Evolutionary conservation across 768 basidiomycete genomes (phyloP), one percentile per base, ranked within the genome.

Genomic region (Calocybe gangraenosa): DNA sequence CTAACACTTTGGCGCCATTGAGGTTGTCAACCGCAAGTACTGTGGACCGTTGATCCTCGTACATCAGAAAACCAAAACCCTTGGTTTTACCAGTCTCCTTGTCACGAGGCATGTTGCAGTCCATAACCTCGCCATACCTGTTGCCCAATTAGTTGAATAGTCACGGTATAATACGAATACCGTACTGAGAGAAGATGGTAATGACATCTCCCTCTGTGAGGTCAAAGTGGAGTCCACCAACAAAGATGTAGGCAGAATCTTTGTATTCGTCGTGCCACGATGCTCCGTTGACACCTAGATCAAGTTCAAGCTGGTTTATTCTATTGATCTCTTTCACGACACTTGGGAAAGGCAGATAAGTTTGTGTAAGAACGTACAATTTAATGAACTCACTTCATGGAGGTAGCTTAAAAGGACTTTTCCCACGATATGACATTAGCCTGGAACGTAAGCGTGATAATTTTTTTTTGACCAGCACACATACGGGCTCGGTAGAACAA

Each of bases 251-350:
- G 13, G 96, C 96, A 37, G 93, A 96, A 65, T 97, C 94, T 66
- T 88, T 94, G 70, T 95, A 97, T 58, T 97, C 89, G 57, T 97
- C 92, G 57, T 98, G 95, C 95, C 95, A 99, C 38, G 86, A 89
- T 37, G 75, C 79, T 52, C 78, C 81, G 41, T 73, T 70, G 19
- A 74, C 61, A 3, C 88, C 91, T 8, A 93, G 70, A 21, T 88
- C 83, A 5, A 98, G 78, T 63, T 97, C 95, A 7, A 75, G 76
- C 57, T 93, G 82, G 58, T 99, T 99, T 47, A 99, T 96, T 59
- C 84, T 81, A 58, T 86, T 84, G 46, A 98, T 97, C 73, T 96
- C 93, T 40, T 84, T 82, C 7, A 97, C 89, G 11, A 94, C 89
- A 61, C 93, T 35, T 95, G 65, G 1, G 41, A 30, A 53, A 38